Evolutionary conservation across 2,329 filamentous ascomycete genomes (phyloP).

Genomic region (Colletotrichum sp.): DNA sequence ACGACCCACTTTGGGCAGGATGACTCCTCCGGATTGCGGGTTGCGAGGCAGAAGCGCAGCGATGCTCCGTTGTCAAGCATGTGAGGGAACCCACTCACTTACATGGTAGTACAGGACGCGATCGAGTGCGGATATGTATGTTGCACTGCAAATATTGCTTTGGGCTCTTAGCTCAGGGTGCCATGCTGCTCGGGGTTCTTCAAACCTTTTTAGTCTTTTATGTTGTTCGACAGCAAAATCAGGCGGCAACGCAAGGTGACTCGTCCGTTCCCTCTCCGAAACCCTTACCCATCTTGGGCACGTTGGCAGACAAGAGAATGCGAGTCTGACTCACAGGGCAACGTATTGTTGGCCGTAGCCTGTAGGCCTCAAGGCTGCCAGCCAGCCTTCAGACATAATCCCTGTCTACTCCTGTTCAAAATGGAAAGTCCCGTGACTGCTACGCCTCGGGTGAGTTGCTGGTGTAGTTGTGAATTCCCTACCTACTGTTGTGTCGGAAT

Average conservation of each 20-base stretch:
- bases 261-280: background rate
- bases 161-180: background rate
- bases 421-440: background rate
- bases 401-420: background rate
- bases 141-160: background rate
- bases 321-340: conserved; percentile 5
- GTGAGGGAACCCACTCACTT: conserved; percentile 3
- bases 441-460: background rate
- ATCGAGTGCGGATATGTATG: background rate
- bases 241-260: conserved; percentile 9
- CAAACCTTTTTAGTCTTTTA: background rate
- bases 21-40: background rate
- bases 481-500: background rate
- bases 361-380: conserved; percentile 1
- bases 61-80: background rate
- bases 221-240: background rate
- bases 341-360: background rate
- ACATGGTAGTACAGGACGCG: background rate
- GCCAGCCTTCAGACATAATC: background rate
- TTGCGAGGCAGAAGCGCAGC: background rate
- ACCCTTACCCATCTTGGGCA: background rate
- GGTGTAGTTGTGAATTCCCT: background rate
- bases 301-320: background rate
- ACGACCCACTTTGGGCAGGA: background rate
- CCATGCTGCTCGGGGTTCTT: background rate